Evolutionary conservation across 208 protist species (phyloP).

Genomic region (Naegleria gruberi): DNA sequence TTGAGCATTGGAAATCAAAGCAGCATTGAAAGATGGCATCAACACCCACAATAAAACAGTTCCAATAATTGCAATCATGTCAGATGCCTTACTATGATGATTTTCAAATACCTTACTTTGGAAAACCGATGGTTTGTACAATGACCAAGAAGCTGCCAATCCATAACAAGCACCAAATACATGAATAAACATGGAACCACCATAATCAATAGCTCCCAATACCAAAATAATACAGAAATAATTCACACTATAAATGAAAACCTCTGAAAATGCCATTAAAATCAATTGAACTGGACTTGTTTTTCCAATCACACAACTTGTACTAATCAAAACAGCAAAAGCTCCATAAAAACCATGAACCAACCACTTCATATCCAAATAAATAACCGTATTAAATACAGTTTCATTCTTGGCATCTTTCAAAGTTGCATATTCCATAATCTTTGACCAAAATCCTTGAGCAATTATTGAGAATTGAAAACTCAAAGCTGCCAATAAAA

Average conservation of each 20-base stretch:
- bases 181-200: slow-evolving; percentile 60
- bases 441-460: slow-evolving; percentile 25
- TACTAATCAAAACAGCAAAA: slow-evolving; percentile 6
- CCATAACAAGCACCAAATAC: slow-evolving; percentile 60
- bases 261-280: slow-evolving; percentile 46
- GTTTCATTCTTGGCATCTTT: not conserved
- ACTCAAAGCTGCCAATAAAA: slow-evolving; percentile 25
- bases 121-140: slow-evolving; percentile 19
- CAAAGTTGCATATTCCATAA: not conserved
- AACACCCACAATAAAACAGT: slow-evolving; percentile 62
- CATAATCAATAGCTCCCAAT: slow-evolving; percentile 46
- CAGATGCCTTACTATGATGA: slow-evolving; percentile 24
- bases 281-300: slow-evolving; percentile 49
- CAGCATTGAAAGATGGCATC: slow-evolving; percentile 65
- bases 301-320: slow-evolving; percentile 58
- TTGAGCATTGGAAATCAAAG: slow-evolving; percentile 17
- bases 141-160: slow-evolving; percentile 31
- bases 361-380: not conserved
- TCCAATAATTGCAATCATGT: slow-evolving; percentile 56
- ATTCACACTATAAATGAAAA: slow-evolving; percentile 53
- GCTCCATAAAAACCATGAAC: slow-evolving; percentile 5
- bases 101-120: not conserved
- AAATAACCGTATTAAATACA: not conserved
- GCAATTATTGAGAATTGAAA: slow-evolving; percentile 32
- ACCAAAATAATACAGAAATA: slow-evolving; percentile 30